phyloP scores from a whole-genome alignment of 306 rosid species.

The Acacia melanoxylon region DNA sequence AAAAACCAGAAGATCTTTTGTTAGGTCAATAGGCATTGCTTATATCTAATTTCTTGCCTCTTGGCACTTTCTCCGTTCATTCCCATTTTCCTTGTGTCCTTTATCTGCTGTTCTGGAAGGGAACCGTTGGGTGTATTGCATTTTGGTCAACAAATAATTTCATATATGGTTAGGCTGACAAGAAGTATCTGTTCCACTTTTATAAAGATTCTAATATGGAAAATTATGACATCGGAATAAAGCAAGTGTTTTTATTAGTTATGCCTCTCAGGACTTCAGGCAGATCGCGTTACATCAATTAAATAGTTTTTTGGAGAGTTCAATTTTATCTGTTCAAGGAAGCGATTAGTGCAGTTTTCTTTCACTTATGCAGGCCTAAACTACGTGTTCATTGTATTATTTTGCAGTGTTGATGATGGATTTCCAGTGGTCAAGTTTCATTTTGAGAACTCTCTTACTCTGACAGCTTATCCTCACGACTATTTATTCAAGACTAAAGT shows the following conservation, averaged over 20 bases:
- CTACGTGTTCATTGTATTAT: conserved; percentile 17
- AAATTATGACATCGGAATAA: not conserved
- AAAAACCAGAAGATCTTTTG: not conserved
- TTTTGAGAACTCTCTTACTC: conserved; percentile 52
- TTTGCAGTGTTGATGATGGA: conserved; percentile 66
- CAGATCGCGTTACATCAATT: not conserved
- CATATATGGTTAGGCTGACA: not conserved
- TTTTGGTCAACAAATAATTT: no score
- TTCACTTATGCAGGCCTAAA: conserved; percentile 23
- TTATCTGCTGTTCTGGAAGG: not conserved
- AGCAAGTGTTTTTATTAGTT: not conserved
- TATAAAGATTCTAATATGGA: not conserved
- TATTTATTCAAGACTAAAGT: conserved; percentile 58
- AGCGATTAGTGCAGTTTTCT: conserved; percentile 2
- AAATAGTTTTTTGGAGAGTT: not conserved
- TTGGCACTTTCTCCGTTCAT: not conserved
- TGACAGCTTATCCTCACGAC: conserved; percentile 66
- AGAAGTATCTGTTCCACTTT: not conserved
- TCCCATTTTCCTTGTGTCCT: not conserved
- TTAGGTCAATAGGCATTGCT: not conserved
- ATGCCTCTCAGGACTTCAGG: not conserved
- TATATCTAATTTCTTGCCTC: not conserved
- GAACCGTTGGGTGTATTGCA: not conserved
- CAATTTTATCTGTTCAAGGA: not conserved
- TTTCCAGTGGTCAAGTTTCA: conserved; percentile 66